Conservation (phyloP, 768 basidiomycete species). For the Russula dissimulans region DNA sequence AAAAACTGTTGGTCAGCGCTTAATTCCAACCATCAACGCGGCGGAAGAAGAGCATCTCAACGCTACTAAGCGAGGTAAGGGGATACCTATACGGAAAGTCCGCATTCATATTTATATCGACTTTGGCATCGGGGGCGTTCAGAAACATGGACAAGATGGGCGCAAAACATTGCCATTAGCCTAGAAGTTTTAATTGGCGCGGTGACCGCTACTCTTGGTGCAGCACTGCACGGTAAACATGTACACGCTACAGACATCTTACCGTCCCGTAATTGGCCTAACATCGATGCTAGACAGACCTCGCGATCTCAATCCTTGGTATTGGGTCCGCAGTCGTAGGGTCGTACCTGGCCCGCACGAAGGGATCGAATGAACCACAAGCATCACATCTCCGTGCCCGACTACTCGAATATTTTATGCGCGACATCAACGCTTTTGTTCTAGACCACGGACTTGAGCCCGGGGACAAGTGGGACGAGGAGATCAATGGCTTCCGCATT, state of each 20-base stretch:
- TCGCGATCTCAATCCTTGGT: constrained; percentile 37
- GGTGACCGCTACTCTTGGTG: constrained; percentile 24
- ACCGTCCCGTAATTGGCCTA: neutral
- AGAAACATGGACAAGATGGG: constrained; percentile 11
- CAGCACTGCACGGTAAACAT: constrained; percentile 20
- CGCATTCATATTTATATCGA: no score
- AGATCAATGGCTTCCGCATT: constrained; percentile 28
- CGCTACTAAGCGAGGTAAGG: no score
- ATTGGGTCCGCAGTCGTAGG: constrained; percentile 58
- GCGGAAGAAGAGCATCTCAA: no score
- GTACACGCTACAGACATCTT: neutral
- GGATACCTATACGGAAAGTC: no score
- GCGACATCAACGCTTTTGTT: constrained; percentile 48
- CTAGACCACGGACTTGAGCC: constrained; percentile 42
- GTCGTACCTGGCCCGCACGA: constrained; percentile 60
- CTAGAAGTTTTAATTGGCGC: constrained; percentile 25
- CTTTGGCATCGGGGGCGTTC: no score
- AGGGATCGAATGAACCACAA: constrained; percentile 66
- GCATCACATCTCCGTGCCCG: constrained; percentile 43
- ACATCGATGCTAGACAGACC: constrained; percentile 24
- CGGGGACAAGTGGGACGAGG: constrained; percentile 28
- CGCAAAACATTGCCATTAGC: constrained; percentile 23
- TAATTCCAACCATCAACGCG: no score
- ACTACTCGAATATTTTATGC: constrained; percentile 58
- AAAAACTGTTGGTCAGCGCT: neutral